These are phyloP conservation scores for Cryptococcus hybrid DNA, from an alignment of 1,284 basidiomycete species.

Conservation along the genomic window DNA sequence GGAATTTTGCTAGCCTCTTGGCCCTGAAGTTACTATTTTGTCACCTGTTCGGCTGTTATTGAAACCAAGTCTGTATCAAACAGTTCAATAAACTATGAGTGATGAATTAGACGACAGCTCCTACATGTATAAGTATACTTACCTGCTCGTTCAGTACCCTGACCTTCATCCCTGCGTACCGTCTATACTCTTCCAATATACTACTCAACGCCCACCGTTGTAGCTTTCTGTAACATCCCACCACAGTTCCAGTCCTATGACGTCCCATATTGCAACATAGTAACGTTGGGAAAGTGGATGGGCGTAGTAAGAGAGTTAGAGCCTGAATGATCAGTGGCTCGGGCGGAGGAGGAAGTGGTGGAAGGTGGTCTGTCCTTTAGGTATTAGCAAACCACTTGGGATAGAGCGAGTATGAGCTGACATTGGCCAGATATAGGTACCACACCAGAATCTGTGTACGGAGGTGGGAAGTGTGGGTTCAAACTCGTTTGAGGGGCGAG, in stretches of 20 bases:
- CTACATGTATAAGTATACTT: conserved; percentile 19
- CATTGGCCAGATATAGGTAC: conserved; percentile 44
- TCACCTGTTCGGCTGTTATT: conserved; percentile 28
- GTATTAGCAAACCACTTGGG: neutral
- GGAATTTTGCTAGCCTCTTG: too few species aligned
- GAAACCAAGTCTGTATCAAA: conserved; percentile 56
- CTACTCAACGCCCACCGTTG: conserved; percentile 55
- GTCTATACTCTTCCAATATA: conserved; percentile 56
- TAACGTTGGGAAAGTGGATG: conserved; percentile 53
- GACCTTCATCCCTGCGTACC: conserved; percentile 56
- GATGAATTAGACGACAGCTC: neutral
- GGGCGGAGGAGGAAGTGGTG: conserved; percentile 45
- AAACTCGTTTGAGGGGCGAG: conserved; percentile 41
- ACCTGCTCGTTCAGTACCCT: conserved; percentile 56
- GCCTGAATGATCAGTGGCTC: conserved; percentile 57
- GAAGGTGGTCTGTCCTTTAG: conserved; percentile 36
- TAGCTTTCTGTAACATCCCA: conserved; percentile 53
- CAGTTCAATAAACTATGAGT: conserved; percentile 55
- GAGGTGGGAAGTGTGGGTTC: conserved; percentile 47
- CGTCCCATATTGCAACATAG: conserved; percentile 57
- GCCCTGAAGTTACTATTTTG: neutral
- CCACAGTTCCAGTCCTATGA: conserved; percentile 55
- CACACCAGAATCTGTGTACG: conserved; percentile 47
- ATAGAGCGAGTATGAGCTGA: conserved; percentile 15
- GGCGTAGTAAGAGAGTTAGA: conserved; percentile 54